Base-by-base conservation (phyloP, 805 yeast genomes). In the Wickerhamiella cacticola region DNA sequence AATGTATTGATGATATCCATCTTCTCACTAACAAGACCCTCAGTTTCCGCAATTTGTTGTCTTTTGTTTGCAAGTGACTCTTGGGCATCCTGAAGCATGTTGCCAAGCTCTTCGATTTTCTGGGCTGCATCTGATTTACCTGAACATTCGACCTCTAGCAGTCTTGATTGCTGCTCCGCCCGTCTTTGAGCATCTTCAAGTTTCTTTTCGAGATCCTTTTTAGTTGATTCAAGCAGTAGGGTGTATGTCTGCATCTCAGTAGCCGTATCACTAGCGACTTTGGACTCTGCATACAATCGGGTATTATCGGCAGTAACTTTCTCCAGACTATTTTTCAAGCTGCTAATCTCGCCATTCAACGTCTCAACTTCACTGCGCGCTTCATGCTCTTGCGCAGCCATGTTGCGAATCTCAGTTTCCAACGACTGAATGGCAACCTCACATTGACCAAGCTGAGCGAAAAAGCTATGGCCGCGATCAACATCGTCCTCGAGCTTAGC, bases 1-100 rank as follows among this genome's bases (percentile, higher is more conserved):
- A 23, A 19, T 10, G 23, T 22, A 3, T 16, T 10, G 5, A 35
- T 35, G 18, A 23, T 34, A 12, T 23, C 21, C 31, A 22, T 33
- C 26, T 43, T 33, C n/a, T 34, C 46, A 12, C 22, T 43, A 16
- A 43, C 46, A 3, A 43, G 40, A 2, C 38, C 46, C 13, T 43
- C 46, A 4, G 25, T 33, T n/a, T 39, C 42, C 5, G 28, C 29
- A 15, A 39, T 15, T 39, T 39, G 42, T 19, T 39, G 29, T 12
- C 24, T 22, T 21, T 23, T 3, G 8, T 22, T 13, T 10, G 18
- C 12, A 6, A 15, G 24, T 8, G 21, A 15, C 24, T 39, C 29
- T 12, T 22, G 19, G 10, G 12, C 42, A 22, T 39, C 26, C 13
- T 22, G 29, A 9, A 23, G 24, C 29, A 23, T 7, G 3, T 18